Percentiles rank a stretch among this genome's conserved stretches.
phyloP scores from a whole-genome alignment of 2,329 filamentous ascomycete species.

The Pseudonectria foliicola region DNA sequence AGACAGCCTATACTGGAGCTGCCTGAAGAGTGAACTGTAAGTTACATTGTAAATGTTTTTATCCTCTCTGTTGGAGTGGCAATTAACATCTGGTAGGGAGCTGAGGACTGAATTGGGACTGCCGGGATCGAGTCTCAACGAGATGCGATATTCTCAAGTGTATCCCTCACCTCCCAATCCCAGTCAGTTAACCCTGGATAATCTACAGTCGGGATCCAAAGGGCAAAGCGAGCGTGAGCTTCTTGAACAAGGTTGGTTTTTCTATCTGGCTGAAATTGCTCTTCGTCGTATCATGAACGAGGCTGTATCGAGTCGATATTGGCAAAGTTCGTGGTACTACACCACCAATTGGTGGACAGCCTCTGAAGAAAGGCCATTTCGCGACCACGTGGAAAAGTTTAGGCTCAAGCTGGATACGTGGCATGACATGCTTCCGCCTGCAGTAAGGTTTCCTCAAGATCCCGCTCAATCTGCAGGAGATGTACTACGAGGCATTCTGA shows the following conservation, averaged over 20 bases:
- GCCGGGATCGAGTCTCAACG: conserved; percentile 13
- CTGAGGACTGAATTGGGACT: conserved; percentile 15
- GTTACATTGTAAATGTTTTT: too few relatives aligned
- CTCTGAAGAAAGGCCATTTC: background rate
- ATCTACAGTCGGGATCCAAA: conserved; percentile 5
- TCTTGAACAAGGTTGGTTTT: conserved; percentile 15
- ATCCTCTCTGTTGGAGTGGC: too few relatives aligned
- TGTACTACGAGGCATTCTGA: conserved; percentile 4
- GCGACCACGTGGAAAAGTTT: conserved; percentile 4
- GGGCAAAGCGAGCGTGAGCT: conserved; percentile 3
- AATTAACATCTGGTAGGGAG: too few relatives aligned
- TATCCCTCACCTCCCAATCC: conserved; percentile 15
- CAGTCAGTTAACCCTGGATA: conserved; percentile 3
- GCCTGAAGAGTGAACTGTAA: conserved; percentile 18
- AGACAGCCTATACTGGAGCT: conserved; percentile 21
- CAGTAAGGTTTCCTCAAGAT: conserved; percentile 5
- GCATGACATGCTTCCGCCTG: conserved; percentile 6
- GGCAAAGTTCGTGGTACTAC: conserved; percentile 10
- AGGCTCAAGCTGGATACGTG: conserved; percentile 8
- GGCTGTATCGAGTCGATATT: conserved; percentile 4
- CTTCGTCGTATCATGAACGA: conserved; percentile 11
- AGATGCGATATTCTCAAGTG: conserved; percentile 13
- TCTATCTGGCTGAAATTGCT: conserved; percentile 17
- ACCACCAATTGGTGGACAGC: conserved; percentile 5
- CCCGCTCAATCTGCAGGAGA: conserved; percentile 2